Base-by-base conservation (phyloP, 805 yeast genomes). In the Pichia eremophila region DNA sequence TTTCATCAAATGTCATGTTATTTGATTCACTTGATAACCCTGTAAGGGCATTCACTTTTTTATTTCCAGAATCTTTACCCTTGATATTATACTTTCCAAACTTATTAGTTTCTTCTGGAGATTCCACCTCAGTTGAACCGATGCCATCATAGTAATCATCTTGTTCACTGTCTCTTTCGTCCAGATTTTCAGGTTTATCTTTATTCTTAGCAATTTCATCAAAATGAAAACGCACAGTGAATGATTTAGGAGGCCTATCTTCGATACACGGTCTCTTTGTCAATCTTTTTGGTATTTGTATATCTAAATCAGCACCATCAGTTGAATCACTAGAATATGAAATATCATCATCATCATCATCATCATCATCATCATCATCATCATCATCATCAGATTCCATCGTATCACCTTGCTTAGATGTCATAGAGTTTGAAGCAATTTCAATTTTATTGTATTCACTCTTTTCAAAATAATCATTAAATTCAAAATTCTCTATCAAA, bases 191-290 rank as follows among this genome's bases (percentile, higher is more conserved):
- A 8, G 9, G 9, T 9, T 14, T 34, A 6, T 47, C 47, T 0
- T 48, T 53, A 3, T 51, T 51, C 2, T 44, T 52, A n/a, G 43
- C 52, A 2, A 45, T 49, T 14, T 34, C 43, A 19, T 52, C 50
- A 41, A 52, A 59, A 36, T 57, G 50, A 42, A 64, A 64, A 19
- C 52, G 54, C 2, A 64, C 61, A 2, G 61, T 56, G 46, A 61
- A 62, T 17, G 61, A 45, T 45, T 54, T 59, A 12, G 67, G 66
- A 1, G 73, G 73, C 46, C 57, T 62, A 41, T 64, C 66, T 14
- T 53, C 60, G 14, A 60, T 41, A 0, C 36, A 22, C 0, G 62
- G 63, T 8, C 66, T 41, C 4, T 53, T 43, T 1, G 60, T 60
- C 31, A 63, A 47, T 36, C 61, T 44, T 43, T 48, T 25, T 31